Percentiles rank a stretch among this genome's conserved stretches.
Conservation (phyloP, 306 rosid genomes). For the Prunus mume region DNA sequence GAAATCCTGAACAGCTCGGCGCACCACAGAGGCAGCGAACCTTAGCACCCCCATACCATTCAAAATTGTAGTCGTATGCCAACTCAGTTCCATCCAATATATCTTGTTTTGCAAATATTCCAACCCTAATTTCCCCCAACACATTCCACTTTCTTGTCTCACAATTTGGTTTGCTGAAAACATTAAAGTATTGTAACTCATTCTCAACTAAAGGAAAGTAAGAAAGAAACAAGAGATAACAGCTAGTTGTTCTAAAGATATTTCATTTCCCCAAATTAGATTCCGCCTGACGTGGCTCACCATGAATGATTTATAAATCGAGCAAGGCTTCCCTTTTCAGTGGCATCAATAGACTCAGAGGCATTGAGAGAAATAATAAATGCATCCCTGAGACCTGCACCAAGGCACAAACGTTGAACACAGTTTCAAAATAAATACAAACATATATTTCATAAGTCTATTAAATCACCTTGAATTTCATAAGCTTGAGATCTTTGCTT, state of each 20-base stretch:
- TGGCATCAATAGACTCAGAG: constrained; percentile 93
- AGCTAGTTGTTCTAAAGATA: background rate
- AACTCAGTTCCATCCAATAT: constrained; percentile 77
- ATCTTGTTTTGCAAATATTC: constrained; percentile 91
- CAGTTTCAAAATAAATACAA: constrained; percentile 18
- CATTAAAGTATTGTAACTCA: constrained; percentile 27
- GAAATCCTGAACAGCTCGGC: constrained; percentile 81
- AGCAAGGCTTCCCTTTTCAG: constrained; percentile 86
- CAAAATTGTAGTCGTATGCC: constrained; percentile 92
- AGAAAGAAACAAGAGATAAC: background rate
- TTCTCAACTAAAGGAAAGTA: constrained; percentile 27
- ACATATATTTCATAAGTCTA: constrained; percentile 10
- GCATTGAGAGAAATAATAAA: constrained; percentile 85
- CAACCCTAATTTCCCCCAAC: constrained; percentile 92
- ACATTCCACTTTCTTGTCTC: constrained; percentile 98
- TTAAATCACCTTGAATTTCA: constrained; percentile 66
- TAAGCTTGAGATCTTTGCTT: constrained; percentile 82
- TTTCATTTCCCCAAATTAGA: constrained; percentile 5
- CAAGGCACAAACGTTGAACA: constrained; percentile 26
- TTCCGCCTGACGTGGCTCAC: constrained; percentile 47
- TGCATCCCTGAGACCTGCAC: constrained; percentile 89
- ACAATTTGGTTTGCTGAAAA: constrained; percentile 89
- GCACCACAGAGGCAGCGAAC: constrained; percentile 99
- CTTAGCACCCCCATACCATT: constrained; percentile 97
- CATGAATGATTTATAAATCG: constrained; percentile 97